These are phyloP conservation scores for Tulasnella sp. DNA, from an alignment of 768 basidiomycete genomes.

Conservation along the genomic window DNA sequence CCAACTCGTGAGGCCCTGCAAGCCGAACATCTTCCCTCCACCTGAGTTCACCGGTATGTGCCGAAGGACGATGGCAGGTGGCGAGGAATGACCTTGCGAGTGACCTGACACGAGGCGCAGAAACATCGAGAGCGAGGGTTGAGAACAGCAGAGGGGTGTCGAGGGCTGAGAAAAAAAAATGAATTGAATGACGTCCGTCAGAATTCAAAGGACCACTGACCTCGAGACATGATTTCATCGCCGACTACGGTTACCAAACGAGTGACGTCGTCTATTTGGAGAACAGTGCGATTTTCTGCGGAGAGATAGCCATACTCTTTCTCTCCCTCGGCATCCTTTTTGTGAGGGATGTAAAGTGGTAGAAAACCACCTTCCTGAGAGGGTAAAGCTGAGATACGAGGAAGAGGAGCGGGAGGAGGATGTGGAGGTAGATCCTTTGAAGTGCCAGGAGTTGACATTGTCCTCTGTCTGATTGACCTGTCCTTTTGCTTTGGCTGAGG, in stretches of 20 bases:
- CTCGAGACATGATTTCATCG: slow-evolving; percentile 56
- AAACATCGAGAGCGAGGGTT: slow-evolving; percentile 73
- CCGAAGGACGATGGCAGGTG: slow-evolving; percentile 18
- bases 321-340: slow-evolving; percentile 1
- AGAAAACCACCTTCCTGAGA: neutral
- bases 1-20: slow-evolving; percentile 76
- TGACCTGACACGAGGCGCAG: slow-evolving; percentile 54
- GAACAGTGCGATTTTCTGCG: slow-evolving; percentile 56
- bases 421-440: slow-evolving; percentile 3
- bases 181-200: neutral
- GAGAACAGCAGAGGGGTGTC: slow-evolving; percentile 89
- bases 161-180: slow-evolving; percentile 30
- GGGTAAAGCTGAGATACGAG: neutral
- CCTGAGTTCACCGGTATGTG: slow-evolving; percentile 23
- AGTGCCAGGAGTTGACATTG: slow-evolving; percentile 10
- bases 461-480: slow-evolving; percentile 2
- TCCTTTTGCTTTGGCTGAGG: slow-evolving; percentile 2
- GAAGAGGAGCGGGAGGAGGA: neutral
- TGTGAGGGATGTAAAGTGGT: slow-evolving; percentile 4
- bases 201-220: slow-evolving; percentile 19
- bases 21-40: slow-evolving; percentile 76
- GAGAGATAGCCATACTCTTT: slow-evolving; percentile 60
- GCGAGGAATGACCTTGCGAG: slow-evolving; percentile 70
- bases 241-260: slow-evolving; percentile 58
- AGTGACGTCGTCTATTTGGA: slow-evolving; percentile 60